A percentile compares a stretch with the other conserved stretches of the same genome.
phyloP scores from a whole-genome alignment of 1,284 basidiomycete species.

The Sanghuangporus baumii region DNA sequence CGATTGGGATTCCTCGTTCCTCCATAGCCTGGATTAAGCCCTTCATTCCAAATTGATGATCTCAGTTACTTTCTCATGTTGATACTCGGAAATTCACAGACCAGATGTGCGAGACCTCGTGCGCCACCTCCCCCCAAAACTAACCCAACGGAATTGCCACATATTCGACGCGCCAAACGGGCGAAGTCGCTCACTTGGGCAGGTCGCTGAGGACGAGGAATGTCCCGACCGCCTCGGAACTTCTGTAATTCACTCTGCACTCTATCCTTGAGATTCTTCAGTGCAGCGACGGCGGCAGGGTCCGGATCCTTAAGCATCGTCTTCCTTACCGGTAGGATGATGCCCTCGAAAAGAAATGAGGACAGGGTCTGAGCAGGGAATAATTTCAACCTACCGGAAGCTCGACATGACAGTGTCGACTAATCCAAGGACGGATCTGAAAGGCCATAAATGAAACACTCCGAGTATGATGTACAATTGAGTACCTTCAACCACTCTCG shows the following conservation, averaged over 20 bases:
- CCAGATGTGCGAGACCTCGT: conserved; percentile 90
- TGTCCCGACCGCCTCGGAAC: conserved; percentile 70
- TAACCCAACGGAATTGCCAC: conserved; percentile 90
- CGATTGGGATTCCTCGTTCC: conserved; percentile 90
- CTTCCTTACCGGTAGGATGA: conserved; percentile 63
- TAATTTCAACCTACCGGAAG: conserved; percentile 51
- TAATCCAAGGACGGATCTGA: conserved; percentile 90
- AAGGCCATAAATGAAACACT: conserved; percentile 2
- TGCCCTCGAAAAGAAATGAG: conserved; percentile 37
- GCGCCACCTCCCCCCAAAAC: conserved; percentile 97
- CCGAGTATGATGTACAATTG: conserved; percentile 6
- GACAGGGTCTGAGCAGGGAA: neutral
- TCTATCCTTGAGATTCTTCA: conserved; percentile 87
- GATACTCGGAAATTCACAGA: conserved; percentile 31
- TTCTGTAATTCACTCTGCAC: conserved; percentile 88
- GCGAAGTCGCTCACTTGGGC: conserved; percentile 91
- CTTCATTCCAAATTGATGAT: conserved; percentile 31
- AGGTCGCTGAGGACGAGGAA: conserved; percentile 66
- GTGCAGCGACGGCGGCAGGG: conserved; percentile 82
- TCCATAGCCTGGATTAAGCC: conserved; percentile 88
- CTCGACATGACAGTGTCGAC: conserved; percentile 89
- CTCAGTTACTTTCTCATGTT: conserved; percentile 3
- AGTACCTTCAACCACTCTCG: conserved; percentile 91
- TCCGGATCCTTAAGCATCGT: conserved; percentile 55
- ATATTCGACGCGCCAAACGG: conserved; percentile 84